Evolutionary conservation across 2,329 filamentous ascomycete genomes (phyloP).

Genomic region (Trichoderma gracile): DNA sequence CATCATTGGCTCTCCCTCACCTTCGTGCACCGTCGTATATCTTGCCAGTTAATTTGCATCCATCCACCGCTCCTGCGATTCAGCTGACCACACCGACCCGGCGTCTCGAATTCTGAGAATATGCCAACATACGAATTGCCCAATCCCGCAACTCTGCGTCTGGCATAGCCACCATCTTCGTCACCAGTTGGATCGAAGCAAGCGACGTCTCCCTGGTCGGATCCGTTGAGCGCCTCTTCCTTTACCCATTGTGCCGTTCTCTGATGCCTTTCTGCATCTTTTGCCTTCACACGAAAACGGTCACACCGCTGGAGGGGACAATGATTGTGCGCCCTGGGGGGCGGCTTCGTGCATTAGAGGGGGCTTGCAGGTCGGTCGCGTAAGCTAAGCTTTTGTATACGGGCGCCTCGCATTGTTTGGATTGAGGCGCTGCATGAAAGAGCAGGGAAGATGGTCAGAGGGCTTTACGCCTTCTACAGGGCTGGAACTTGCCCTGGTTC

Average conservation of each 20-base stretch:
- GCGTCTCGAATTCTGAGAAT: not conserved
- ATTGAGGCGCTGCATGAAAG: not conserved
- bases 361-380: conserved; percentile 9
- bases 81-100: not conserved
- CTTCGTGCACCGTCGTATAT: not conserved
- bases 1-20: not conserved
- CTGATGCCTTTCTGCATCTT: not conserved
- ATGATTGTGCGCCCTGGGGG: conserved; percentile 4
- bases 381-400: conserved; percentile 16
- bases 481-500: too few relatives aligned
- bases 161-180: not conserved
- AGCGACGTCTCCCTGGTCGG: too few relatives aligned
- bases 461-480: not conserved
- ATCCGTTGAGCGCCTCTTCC: not conserved
- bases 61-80: not conserved
- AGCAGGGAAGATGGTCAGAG: not conserved
- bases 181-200: too few relatives aligned
- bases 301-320: conserved; percentile 25
- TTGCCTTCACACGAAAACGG: not conserved
- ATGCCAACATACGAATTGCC: not conserved
- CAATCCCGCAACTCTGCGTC: not conserved
- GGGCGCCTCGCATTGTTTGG: not conserved
- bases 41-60: not conserved
- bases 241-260: not conserved
- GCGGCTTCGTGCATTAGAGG: conserved; percentile 1